A percentile compares a stretch with the other conserved stretches of the same genome.
Evolutionary conservation across 768 basidiomycete genomes (phyloP).

Genomic region (Mycena alexandri): DNA sequence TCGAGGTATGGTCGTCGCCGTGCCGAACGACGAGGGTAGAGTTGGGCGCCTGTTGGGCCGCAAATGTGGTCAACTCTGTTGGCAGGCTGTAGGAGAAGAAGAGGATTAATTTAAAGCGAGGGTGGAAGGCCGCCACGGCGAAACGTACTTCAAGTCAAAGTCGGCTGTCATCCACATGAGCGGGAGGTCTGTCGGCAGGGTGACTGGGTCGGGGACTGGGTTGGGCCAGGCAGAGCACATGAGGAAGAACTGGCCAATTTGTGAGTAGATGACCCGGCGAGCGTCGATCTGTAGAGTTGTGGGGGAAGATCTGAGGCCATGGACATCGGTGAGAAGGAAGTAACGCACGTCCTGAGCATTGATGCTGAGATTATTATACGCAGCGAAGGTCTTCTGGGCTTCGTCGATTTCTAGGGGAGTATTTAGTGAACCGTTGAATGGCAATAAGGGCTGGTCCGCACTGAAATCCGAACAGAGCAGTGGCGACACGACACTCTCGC

Average conservation of each 20-base stretch:
- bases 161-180: conserved; percentile 31
- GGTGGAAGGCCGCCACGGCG: too few relatives aligned
- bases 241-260: conserved; percentile 19
- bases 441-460: background rate
- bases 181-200: conserved; percentile 9
- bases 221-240: conserved; percentile 23
- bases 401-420: conserved; percentile 1
- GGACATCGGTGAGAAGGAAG: background rate
- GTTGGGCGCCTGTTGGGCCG: conserved; percentile 28
- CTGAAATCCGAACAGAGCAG: conserved; percentile 33
- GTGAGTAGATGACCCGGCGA: conserved; percentile 14
- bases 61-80: conserved; percentile 34
- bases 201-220: background rate
- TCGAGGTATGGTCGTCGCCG: conserved; percentile 40
- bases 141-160: conserved; percentile 31
- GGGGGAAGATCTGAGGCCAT: background rate
- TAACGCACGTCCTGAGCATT: conserved; percentile 1
- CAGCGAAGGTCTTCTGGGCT: conserved; percentile 15
- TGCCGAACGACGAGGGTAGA: conserved; percentile 30
- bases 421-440: too few relatives aligned
- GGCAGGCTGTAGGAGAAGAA: conserved; percentile 9
- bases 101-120: background rate
- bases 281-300: conserved; percentile 12
- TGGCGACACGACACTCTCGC: conserved; percentile 19
- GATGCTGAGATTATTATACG: conserved; percentile 17